Evolutionary conservation across 2,329 filamentous ascomycete genomes (phyloP).

Genomic region (Chalaropsis ovoidea): DNA sequence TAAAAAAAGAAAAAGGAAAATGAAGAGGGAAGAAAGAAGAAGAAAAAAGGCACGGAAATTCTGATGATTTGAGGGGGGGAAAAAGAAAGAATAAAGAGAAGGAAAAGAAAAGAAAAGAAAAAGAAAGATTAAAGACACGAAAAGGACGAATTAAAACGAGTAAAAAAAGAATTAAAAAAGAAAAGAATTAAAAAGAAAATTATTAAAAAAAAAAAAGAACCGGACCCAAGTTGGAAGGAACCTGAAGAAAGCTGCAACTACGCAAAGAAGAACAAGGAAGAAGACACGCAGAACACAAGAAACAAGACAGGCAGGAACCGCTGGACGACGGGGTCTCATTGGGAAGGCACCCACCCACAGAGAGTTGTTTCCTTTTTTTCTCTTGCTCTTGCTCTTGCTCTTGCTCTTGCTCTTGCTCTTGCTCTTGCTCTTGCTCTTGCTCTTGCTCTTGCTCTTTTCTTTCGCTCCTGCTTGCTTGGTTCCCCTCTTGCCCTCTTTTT

Average conservation of each 20-base stretch:
- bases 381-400: neutral
- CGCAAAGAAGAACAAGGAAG: neutral
- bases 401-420: neutral
- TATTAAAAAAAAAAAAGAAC: neutral
- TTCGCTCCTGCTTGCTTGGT: too few species aligned
- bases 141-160: slow-evolving; percentile 4
- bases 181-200: neutral
- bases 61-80: slow-evolving; percentile 13
- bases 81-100: neutral
- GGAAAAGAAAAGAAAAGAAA: slow-evolving; percentile 11
- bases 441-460: too few species aligned
- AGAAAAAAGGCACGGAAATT: slow-evolving; percentile 5
- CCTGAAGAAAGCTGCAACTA: neutral
- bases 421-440: too few species aligned
- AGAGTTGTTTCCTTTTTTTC: neutral
- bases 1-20: neutral
- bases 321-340: slow-evolving; percentile 4
- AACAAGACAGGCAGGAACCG: slow-evolving; percentile 7
- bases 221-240: neutral
- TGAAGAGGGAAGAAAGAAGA: slow-evolving; percentile 4
- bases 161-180: slow-evolving; percentile 3
- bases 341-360: neutral
- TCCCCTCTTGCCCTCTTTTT: neutral
- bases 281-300: slow-evolving; percentile 15
- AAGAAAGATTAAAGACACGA: slow-evolving; percentile 1